Evolutionary conservation across 2,329 filamentous ascomycete genomes (phyloP).

Genomic region (Rhexocercosporidium sp.): DNA sequence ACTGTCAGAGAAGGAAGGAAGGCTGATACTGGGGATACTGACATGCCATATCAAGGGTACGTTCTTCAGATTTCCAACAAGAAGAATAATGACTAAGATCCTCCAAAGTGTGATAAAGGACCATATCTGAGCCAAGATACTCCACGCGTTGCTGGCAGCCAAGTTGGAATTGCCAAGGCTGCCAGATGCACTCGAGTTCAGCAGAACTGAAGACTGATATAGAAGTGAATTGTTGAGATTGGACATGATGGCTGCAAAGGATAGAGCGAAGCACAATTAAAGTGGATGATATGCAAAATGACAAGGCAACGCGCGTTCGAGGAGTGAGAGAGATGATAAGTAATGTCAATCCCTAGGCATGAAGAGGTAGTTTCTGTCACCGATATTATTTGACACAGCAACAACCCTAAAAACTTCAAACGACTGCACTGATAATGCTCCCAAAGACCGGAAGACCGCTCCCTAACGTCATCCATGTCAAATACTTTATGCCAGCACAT

Average conservation of each 20-base stretch:
- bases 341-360: background rate
- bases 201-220: conserved; percentile 8
- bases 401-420: background rate
- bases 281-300: conserved; percentile 10
- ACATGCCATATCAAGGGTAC: conserved; percentile 67
- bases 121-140: conserved; percentile 29
- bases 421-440: background rate
- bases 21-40: conserved; percentile 40
- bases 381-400: conserved; percentile 9
- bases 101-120: conserved; percentile 42
- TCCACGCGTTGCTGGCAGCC: background rate
- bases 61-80: conserved; percentile 61
- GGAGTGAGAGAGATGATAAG: conserved; percentile 5
- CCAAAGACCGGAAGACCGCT: background rate
- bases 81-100: conserved; percentile 45
- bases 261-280: conserved; percentile 1
- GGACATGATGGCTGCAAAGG: conserved; percentile 12
- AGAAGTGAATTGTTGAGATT: conserved; percentile 12
- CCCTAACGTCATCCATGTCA: conserved; percentile 5
- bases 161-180: background rate
- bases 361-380: conserved; percentile 7
- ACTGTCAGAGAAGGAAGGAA: conserved; percentile 9
- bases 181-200: conserved; percentile 12
- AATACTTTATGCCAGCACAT: background rate
- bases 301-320: background rate